These are phyloP conservation scores for Ascochyta pisi DNA, from an alignment of 2,329 filamentous ascomycete species.

Conservation along the genomic window DNA sequence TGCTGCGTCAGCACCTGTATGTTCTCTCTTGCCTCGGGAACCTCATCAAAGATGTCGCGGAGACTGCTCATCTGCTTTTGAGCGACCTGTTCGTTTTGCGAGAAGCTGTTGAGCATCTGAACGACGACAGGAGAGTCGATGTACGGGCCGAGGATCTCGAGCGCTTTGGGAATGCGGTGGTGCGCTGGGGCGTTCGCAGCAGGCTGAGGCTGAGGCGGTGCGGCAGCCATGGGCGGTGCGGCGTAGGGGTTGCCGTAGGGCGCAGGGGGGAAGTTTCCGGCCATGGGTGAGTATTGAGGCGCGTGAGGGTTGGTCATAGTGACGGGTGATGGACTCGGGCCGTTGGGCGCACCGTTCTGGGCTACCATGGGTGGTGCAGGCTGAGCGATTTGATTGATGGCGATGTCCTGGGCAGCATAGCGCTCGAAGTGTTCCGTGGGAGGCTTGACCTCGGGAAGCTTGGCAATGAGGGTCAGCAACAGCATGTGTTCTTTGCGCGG, in stretches of 20 bases:
- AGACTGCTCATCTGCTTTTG: constrained; percentile 75
- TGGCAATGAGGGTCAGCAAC: constrained; percentile 82
- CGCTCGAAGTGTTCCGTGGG: constrained; percentile 37
- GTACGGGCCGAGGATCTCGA: constrained; percentile 53
- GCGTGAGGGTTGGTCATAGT: constrained; percentile 35
- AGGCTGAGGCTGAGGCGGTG: constrained; percentile 5
- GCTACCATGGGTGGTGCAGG: constrained; percentile 25
- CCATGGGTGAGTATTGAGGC: constrained; percentile 46
- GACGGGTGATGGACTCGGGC: constrained; percentile 35
- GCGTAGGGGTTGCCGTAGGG: constrained; percentile 35
- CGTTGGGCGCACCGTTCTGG: constrained; percentile 29
- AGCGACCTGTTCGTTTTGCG: constrained; percentile 43
- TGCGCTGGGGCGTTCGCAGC: constrained; percentile 25
- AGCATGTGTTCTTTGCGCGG: constrained; percentile 77
- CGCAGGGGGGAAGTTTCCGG: constrained; percentile 29
- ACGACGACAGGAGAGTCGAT: constrained; percentile 52
- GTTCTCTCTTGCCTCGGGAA: constrained; percentile 70
- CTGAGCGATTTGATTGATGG: constrained; percentile 23
- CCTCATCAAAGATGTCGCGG: constrained; percentile 68
- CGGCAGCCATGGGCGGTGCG: constrained; percentile 17
- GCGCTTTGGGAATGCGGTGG: constrained; percentile 46
- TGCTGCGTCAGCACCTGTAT: constrained; percentile 39
- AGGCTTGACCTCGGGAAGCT: constrained; percentile 42
- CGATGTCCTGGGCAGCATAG: constrained; percentile 25
- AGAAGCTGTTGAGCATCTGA: constrained; percentile 44